These are phyloP conservation scores for Mucor piriformis DNA, from an alignment of 371 early-diverging fungal genomes.

Conservation along the genomic window DNA sequence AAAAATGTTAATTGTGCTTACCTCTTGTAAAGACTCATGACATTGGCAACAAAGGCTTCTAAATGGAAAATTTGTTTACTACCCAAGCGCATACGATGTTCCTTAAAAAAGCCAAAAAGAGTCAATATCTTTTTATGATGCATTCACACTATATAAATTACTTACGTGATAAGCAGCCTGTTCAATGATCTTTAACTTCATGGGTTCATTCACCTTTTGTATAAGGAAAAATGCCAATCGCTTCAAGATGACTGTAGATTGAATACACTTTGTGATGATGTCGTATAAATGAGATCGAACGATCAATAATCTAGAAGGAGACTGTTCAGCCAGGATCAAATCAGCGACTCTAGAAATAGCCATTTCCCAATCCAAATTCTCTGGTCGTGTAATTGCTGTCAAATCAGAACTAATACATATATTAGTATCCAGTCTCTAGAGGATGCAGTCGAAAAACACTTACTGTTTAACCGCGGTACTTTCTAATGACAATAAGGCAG, in stretches of 20 bases:
- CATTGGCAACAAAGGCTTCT: conserved; percentile 94
- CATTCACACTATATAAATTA: neutral
- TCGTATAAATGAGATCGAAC: conserved; percentile 87
- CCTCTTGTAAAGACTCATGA: conserved; percentile 77
- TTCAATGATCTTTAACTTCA: conserved; percentile 70
- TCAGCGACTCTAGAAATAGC: conserved; percentile 72
- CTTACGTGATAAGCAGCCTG: conserved; percentile 83
- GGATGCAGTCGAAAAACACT: conserved; percentile 9
- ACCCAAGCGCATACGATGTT: conserved; percentile 86
- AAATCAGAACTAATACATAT: conserved; percentile 44
- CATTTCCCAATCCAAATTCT: conserved; percentile 90
- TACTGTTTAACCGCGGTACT: conserved; percentile 80
- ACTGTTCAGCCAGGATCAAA: conserved; percentile 75
- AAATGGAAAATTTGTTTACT: conserved; percentile 96
- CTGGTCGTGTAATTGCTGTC: conserved; percentile 56
- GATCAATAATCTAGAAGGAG: conserved; percentile 66
- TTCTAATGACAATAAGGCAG: conserved; percentile 91
- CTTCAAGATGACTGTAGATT: conserved; percentile 74
- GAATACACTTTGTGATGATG: conserved; percentile 88
- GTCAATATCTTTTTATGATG: neutral
- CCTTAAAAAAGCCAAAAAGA: conserved; percentile 48
- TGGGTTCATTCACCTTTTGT: conserved; percentile 58
- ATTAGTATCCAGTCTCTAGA: neutral
- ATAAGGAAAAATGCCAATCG: conserved; percentile 73
- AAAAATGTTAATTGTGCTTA: conserved; percentile 4